Percentiles rank a stretch among this genome's conserved stretches.
Evolutionary conservation across 345 rosid genomes (phyloP).

Genomic region (Erucastrum elatum): DNA sequence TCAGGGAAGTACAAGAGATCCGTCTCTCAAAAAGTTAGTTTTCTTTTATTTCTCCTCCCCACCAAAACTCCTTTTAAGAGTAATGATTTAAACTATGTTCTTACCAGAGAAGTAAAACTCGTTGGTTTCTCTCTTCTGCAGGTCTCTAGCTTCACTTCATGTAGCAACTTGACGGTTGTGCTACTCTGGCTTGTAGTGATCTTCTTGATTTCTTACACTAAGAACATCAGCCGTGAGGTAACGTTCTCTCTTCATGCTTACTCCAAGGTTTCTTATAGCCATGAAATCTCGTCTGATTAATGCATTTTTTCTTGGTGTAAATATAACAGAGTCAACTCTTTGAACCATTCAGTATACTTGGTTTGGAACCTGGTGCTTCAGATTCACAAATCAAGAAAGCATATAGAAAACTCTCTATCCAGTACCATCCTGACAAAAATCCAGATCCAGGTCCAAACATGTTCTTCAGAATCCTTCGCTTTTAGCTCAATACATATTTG

Average conservation of each 20-base stretch:
- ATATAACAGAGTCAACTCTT: slow-evolving; percentile 69
- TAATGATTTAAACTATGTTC: not conserved
- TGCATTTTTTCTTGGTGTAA: not conserved
- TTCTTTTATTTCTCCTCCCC: not conserved
- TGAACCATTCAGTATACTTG: slow-evolving; percentile 87
- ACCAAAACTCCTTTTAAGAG: not conserved
- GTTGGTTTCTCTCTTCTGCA: slow-evolving; percentile 39
- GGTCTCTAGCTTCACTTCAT: slow-evolving; percentile 83
- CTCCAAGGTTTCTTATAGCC: not conserved
- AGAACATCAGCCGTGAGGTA: slow-evolving; percentile 85
- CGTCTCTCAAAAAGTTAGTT: slow-evolving; percentile 63
- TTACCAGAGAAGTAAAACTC: too few species aligned
- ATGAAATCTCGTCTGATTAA: not conserved
- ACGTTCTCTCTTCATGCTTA: not conserved
- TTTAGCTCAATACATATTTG: not conserved
- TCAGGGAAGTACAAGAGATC: slow-evolving; percentile 90
- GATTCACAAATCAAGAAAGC: slow-evolving; percentile 91
- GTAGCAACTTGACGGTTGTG: slow-evolving; percentile 75
- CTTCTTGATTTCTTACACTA: slow-evolving; percentile 75
- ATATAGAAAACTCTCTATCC: slow-evolving; percentile 84
- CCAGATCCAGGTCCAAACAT: slow-evolving; percentile 90
- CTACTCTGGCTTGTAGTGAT: slow-evolving; percentile 83
- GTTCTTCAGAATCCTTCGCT: not conserved
- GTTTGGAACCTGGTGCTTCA: slow-evolving; percentile 73
- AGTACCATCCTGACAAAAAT: slow-evolving; percentile 98